A percentile compares a stretch with the other conserved stretches of the same genome.
Evolutionary conservation across 352 stramenopile genomes (phyloP).

Genomic region (Pythium aquatile): DNA sequence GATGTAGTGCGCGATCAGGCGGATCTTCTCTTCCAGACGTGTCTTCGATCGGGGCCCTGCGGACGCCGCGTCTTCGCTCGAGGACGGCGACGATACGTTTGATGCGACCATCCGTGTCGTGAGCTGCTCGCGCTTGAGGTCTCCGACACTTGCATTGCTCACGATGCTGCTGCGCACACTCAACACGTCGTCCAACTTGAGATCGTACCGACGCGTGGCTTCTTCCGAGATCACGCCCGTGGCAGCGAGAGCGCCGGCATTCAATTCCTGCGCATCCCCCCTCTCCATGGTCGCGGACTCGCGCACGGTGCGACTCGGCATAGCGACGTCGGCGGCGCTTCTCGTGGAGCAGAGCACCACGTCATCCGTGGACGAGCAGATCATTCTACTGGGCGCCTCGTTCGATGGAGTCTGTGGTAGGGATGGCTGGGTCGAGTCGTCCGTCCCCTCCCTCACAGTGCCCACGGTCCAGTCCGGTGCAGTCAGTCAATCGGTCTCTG

Average conservation of each 20-base stretch:
- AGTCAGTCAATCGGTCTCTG: conserved; percentile 25
- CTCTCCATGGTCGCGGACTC: conserved; percentile 1
- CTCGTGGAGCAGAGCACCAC: conserved; percentile 13
- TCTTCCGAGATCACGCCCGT: conserved; percentile 1
- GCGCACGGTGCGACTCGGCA: not conserved
- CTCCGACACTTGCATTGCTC: conserved; percentile 20
- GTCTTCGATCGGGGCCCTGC: conserved; percentile 3
- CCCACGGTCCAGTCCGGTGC: not conserved
- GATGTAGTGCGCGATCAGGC: conserved; percentile 27
- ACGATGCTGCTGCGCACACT: conserved; percentile 24
- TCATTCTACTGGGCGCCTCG: conserved; percentile 13
- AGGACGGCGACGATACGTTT: conserved; percentile 2
- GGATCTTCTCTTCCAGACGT: conserved; percentile 28
- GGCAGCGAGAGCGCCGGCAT: not conserved
- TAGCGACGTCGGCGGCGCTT: not conserved
- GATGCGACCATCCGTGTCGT: not conserved
- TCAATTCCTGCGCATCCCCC: not conserved
- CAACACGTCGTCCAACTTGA: conserved; percentile 19
- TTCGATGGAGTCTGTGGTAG: not conserved
- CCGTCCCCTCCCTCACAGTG: not conserved
- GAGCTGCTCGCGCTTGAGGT: conserved; percentile 29
- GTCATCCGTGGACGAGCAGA: conserved; percentile 24
- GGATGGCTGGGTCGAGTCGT: not conserved
- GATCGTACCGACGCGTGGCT: not conserved
- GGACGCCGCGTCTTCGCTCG: not conserved